phyloP scores from a whole-genome alignment of 768 basidiomycete genomes.

The Mycena kentingensis region DNA sequence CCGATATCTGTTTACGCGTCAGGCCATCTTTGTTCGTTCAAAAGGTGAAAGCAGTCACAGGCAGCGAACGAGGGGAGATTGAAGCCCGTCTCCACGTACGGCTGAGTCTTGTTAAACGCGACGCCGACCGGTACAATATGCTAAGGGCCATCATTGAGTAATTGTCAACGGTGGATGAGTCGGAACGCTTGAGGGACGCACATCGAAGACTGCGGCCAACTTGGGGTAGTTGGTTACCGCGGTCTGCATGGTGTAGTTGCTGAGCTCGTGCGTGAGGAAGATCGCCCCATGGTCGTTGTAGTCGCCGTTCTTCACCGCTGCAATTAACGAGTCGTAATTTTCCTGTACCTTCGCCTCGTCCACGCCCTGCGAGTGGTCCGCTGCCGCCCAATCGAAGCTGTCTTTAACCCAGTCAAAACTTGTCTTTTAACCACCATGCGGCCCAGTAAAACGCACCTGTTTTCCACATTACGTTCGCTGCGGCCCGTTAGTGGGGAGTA shows the following conservation, averaged over 20 bases:
- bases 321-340: slow-evolving; percentile 46
- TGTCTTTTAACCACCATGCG: too few relatives aligned
- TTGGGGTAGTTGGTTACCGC: slow-evolving; percentile 36
- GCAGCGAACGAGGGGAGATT: too few relatives aligned
- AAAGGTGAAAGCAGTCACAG: too few relatives aligned
- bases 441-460: slow-evolving; percentile 46
- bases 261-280: slow-evolving; percentile 41
- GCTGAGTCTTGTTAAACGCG: slow-evolving; percentile 33
- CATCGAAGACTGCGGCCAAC: slow-evolving; percentile 17
- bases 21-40: too few relatives aligned
- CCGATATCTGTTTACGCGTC: too few relatives aligned
- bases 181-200: not conserved
- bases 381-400: slow-evolving; percentile 19
- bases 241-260: slow-evolving; percentile 42
- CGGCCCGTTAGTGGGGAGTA: too few relatives aligned
- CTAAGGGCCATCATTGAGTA: not conserved
- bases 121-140: slow-evolving; percentile 40
- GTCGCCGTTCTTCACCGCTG: slow-evolving; percentile 33
- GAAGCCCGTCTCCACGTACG: slow-evolving; percentile 36
- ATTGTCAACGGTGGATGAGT: not conserved
- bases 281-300: slow-evolving; percentile 33
- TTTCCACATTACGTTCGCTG: slow-evolving; percentile 61
- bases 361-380: slow-evolving; percentile 41
- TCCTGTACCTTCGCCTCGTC: slow-evolving; percentile 37
- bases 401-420: slow-evolving; percentile 57